Evolutionary conservation across 805 yeast species (phyloP).

Genomic region (Starmerella bombi): DNA sequence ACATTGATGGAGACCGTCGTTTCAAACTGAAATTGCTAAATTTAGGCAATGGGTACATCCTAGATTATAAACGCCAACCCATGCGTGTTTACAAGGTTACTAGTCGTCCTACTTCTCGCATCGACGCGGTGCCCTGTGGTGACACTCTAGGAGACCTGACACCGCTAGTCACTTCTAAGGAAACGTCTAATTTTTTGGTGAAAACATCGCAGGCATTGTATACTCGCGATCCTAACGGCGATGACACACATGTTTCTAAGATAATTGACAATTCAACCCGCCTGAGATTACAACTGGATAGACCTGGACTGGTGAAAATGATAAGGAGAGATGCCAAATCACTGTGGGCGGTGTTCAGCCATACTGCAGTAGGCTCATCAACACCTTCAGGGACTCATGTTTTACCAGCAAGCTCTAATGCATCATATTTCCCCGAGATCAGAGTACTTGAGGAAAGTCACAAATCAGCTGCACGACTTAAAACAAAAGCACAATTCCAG

Average conservation of each 20-base stretch:
- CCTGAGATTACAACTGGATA: slow-evolving; percentile 5
- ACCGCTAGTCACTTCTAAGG: slow-evolving; percentile 2
- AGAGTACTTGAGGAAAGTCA: slow-evolving; percentile 16
- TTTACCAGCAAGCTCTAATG: not conserved
- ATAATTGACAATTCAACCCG: slow-evolving; percentile 3
- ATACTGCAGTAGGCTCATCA: not conserved
- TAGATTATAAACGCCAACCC: slow-evolving; percentile 17
- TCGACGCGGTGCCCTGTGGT: not conserved
- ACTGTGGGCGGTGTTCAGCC: slow-evolving; percentile 12
- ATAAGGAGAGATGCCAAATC: slow-evolving; percentile 10
- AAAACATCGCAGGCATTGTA: slow-evolving; percentile 15
- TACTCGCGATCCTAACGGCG: slow-evolving; percentile 18
- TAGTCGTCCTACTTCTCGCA: not conserved
- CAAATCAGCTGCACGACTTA: slow-evolving; percentile 3
- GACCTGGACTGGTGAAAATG: slow-evolving; percentile 9
- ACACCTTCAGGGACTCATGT: not conserved
- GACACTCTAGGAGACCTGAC: not conserved
- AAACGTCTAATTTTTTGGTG: slow-evolving; percentile 11
- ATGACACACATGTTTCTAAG: slow-evolving; percentile 11
- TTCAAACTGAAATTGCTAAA: slow-evolving; percentile 8
- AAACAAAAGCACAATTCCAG: slow-evolving; percentile 6
- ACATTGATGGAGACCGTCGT: slow-evolving; percentile 8
- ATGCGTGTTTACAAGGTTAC: slow-evolving; percentile 7
- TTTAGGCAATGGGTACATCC: slow-evolving; percentile 7
- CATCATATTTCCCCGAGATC: slow-evolving; percentile 8